Base-by-base conservation (phyloP, 148 eudicot species). In the Rheum nobile region DNA sequence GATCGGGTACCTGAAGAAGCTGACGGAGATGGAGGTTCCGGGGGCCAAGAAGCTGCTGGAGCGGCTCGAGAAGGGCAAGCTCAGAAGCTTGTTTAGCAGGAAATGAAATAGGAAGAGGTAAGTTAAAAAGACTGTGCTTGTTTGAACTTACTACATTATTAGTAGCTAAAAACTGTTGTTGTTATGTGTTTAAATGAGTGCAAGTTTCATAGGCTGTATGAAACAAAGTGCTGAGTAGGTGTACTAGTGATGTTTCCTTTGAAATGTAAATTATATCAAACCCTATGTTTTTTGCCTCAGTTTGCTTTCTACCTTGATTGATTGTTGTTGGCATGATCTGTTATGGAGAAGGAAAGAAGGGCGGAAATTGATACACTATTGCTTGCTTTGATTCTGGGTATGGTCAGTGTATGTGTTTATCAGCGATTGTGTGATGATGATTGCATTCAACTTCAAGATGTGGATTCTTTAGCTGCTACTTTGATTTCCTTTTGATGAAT, bases 1-100 rank as follows among this genome's bases (percentile, higher is more conserved):
- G 4, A 88, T 95, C 2, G 99, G 99, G 75, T 95, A 95, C 67
- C 67, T 95, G 44, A 95, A 95, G 86, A 95, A 95, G 86, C 85
- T 95, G 19, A 72, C 83, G 0, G 97, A 95, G 75, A 87, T 87
- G 96, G 99, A 95, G 26, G 59, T 95, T 24, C 85, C 86, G 0
- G 94, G 94, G 13, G 88, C 99, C 6, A 88, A 87, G 84, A 92
- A 92, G 85, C 67, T 95, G 77, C 89, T 95, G 16, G 97, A 90
- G 22, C 83, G 92, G 0, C 55, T 95, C 52, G 96, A 92, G 75
- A 84, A 88, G 75, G 92, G 99, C 59, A 87, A 85, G 39, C 65
- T 92, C 69, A 87, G 77, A 74, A 86, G 83, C 77, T 76, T 92
- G 74, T 85, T 92, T 63, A 78, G 79, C 85, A 79, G 83, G 75